Evolutionary conservation across 208 protist species (phyloP).

Genomic region (Leishmania turanica): DNA sequence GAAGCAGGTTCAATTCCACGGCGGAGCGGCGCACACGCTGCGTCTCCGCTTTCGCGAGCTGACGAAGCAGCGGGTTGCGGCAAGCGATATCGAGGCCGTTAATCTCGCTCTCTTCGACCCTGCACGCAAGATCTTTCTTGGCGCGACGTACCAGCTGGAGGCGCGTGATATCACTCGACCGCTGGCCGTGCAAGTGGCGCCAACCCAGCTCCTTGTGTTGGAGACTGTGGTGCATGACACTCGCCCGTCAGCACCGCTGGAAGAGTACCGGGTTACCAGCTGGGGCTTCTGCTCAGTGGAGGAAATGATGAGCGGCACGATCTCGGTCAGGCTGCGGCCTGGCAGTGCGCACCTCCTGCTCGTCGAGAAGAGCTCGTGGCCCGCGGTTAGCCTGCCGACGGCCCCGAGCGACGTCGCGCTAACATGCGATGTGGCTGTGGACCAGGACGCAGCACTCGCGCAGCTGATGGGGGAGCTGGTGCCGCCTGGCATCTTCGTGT

Average conservation of each 20-base stretch:
- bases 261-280: constrained; percentile 55
- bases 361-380: constrained; percentile 62
- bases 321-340: constrained; percentile 42
- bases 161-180: constrained; percentile 32
- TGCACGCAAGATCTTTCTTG: constrained; percentile 56
- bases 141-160: constrained; percentile 63
- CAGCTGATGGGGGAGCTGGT: constrained; percentile 73
- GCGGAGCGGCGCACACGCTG: constrained; percentile 41
- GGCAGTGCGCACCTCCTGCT: constrained; percentile 79
- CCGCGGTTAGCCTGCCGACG: constrained; percentile 33
- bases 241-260: constrained; percentile 30
- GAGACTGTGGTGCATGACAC: constrained; percentile 64
- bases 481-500: constrained; percentile 77
- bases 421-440: constrained; percentile 29
- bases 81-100: constrained; percentile 41
- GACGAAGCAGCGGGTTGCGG: constrained; percentile 28
- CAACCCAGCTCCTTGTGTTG: constrained; percentile 61
- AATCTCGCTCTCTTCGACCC: constrained; percentile 81
- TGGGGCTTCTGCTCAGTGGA: constrained; percentile 60
- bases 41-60: constrained; percentile 39
- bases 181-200: constrained; percentile 61
- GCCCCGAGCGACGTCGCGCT: constrained; percentile 37
- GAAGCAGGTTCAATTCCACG: constrained; percentile 37
- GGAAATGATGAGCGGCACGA: constrained; percentile 16
- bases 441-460: constrained; percentile 44